Evolutionary conservation across 768 basidiomycete species (phyloP), one percentile per base, ranked within the genome.

Genomic region (Trametes cubensis): DNA sequence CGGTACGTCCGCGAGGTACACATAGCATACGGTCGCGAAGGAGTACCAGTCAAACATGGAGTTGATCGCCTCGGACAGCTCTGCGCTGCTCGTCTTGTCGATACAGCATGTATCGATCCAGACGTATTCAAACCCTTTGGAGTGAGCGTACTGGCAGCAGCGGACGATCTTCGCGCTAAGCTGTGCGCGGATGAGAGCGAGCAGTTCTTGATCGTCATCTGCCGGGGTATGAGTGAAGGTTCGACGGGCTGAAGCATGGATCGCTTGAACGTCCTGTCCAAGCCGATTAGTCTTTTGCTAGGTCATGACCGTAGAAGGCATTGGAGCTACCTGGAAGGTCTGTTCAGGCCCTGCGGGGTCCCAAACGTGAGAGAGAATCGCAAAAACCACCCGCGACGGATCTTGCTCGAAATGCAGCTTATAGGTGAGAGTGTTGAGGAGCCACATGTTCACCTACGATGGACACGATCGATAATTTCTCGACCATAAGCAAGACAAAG

Each of bases 41-140:
- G 14, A 17, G 11, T 46, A 52, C 44, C 28, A 40, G 17, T 42
- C 30, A 30, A 21, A 57, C 55, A 57, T 57, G 14, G 55, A 55
- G 55, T 34, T 34, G 34, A 34, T 34, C 21, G 57, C 46, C 30
- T 58, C 48, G 38, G 57, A 49, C 23, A 58, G 58, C 49, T 59
- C 58, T 17, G 58, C 40, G 21, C 58, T 59, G 49, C 49, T 59
- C 18, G 49, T 26, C 25, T 52, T 59, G 50, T 60, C 58, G 26
- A 60, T 60, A 42, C 58, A 60, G 58, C 58, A 60, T 4, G 58
- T 46, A 44, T 60, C 51, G 42, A 60, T 60, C 58, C 58, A 60
- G 26, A 54, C 13, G 23, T 18, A 52, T 15, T 1, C 25, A 39
- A 40, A 45, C 21, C 58, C 58, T n/a, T 46, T 20, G 2, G 20